phyloP scores from a whole-genome alignment of 2,329 filamentous ascomycete genomes.

The Fusarium multiceps region DNA sequence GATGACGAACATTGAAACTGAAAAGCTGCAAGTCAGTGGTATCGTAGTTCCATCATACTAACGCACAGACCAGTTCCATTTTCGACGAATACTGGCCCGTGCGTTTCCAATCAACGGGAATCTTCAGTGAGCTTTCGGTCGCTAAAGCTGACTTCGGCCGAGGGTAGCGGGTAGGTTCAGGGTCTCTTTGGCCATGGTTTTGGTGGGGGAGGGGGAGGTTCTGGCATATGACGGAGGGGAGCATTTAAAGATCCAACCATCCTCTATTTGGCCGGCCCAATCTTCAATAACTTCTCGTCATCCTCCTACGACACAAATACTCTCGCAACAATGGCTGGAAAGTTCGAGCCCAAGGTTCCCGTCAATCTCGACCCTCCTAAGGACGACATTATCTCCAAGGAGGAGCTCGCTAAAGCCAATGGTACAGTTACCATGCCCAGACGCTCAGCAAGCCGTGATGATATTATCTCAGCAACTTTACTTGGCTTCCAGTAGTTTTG shows the following conservation, averaged over 20 bases:
- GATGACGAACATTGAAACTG: conserved; percentile 20
- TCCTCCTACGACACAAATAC: neutral
- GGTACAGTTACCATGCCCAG: conserved; percentile 67
- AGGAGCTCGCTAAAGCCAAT: conserved; percentile 83
- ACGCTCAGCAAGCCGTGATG: neutral
- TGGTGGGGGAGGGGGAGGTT: conserved; percentile 25
- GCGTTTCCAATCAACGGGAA: conserved; percentile 28
- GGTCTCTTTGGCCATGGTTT: conserved; percentile 21
- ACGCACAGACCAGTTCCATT: conserved; percentile 40
- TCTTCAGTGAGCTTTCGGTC: conserved; percentile 13
- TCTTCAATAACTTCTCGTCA: neutral
- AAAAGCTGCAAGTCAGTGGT: conserved; percentile 29
- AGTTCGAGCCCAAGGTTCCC: conserved; percentile 82
- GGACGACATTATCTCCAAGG: conserved; percentile 83
- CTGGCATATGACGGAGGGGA: conserved; percentile 40
- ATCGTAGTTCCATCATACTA: conserved; percentile 23
- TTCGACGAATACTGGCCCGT: conserved; percentile 35
- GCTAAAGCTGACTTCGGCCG: conserved; percentile 17
- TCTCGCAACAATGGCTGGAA: conserved; percentile 62
- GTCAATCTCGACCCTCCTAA: conserved; percentile 86
- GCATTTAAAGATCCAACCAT: conserved; percentile 19
- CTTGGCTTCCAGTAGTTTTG: neutral
- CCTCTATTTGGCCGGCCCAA: neutral
- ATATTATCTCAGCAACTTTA: neutral
- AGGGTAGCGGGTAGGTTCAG: conserved; percentile 18